Conservation (phyloP, 345 rosid species). For the Pistacia atlantica region DNA sequence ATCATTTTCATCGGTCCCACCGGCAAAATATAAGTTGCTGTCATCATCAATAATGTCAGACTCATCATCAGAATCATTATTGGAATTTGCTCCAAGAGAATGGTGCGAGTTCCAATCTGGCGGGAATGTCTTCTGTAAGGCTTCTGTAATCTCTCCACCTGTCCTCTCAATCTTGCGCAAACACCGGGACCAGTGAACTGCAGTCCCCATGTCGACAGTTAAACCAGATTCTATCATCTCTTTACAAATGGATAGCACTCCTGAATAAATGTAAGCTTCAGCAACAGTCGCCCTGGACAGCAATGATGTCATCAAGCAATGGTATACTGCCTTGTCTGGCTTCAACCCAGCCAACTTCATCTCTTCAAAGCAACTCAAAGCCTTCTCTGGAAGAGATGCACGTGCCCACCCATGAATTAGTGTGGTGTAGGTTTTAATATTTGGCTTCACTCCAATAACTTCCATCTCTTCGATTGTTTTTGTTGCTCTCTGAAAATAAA, state of each 20-base stretch:
- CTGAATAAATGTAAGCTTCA: conserved; percentile 67
- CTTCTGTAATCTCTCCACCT: conserved; percentile 90
- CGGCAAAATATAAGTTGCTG: conserved; percentile 23
- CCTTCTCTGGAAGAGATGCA: conserved; percentile 92
- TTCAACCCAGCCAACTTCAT: conserved; percentile 77
- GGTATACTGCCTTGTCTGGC: conserved; percentile 90
- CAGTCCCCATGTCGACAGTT: conserved; percentile 92
- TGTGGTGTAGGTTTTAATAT: conserved; percentile 89
- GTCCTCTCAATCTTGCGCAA: conserved; percentile 81
- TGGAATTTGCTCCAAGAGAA: conserved; percentile 35
- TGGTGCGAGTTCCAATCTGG: conserved; percentile 78
- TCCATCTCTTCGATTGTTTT: conserved; percentile 72
- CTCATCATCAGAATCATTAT: conserved; percentile 38
- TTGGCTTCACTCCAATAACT: conserved; percentile 65
- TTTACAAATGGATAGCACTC: conserved; percentile 56
- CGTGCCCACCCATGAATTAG: conserved; percentile 93
- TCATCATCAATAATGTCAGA: conserved; percentile 21
- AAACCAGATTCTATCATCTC: conserved; percentile 80
- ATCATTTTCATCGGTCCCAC: conserved; percentile 24
- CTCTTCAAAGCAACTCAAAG: conserved; percentile 75
- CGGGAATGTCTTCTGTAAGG: conserved; percentile 90
- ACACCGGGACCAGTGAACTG: conserved; percentile 89
- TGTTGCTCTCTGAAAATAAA: conserved; percentile 65
- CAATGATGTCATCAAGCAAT: conserved; percentile 84
- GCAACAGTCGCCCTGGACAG: conserved; percentile 81